phyloP scores from a whole-genome alignment of 345 rosid species.

The Syzygium grande region DNA sequence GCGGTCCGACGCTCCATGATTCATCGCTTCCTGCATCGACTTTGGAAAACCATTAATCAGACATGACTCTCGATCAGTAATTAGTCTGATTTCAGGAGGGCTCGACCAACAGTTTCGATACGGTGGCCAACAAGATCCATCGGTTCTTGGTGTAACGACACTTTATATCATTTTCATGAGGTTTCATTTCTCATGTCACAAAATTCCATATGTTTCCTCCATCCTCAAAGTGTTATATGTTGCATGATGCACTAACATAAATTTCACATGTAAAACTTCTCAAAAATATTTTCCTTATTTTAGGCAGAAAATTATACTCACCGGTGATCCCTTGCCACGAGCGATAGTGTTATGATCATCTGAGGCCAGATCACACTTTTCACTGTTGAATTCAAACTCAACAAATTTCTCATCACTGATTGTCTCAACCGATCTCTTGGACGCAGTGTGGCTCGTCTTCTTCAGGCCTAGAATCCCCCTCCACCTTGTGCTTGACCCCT shows the following conservation, averaged over 20 bases:
- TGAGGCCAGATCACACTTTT: background rate
- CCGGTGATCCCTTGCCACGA: background rate
- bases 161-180: background rate
- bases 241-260: background rate
- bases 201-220: too few species aligned
- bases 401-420: background rate
- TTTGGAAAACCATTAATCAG: background rate
- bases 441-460: background rate
- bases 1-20: background rate
- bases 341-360: background rate
- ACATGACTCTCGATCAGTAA: background rate
- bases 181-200: too few species aligned
- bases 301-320: background rate
- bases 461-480: constrained; percentile 22
- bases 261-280: background rate
- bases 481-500: constrained; percentile 17
- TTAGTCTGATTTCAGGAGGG: background rate
- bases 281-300: background rate
- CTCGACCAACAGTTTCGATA: background rate
- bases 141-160: background rate
- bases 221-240: too few species aligned
- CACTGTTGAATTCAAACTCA: background rate
- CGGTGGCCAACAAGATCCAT: background rate
- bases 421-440: background rate
- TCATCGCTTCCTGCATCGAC: background rate